These are phyloP conservation scores for Rhynchospora breviuscula DNA, from an alignment of 176 grass and related monocot genomes.

Conservation along the genomic window DNA sequence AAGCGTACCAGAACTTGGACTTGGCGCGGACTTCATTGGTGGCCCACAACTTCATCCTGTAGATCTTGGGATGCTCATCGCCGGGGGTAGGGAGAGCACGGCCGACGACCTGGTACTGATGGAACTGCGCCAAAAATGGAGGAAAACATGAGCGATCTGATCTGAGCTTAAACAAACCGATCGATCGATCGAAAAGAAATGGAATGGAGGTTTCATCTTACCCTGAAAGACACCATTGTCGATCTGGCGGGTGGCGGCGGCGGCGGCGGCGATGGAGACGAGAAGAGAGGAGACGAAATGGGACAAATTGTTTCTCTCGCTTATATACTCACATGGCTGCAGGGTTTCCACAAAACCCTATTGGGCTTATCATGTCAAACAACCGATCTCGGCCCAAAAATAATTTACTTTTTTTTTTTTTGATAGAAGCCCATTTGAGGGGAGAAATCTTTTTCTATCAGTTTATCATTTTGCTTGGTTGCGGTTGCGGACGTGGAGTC, in stretches of 20 bases:
- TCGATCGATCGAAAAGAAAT: not conserved
- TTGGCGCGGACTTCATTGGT: slow-evolving; percentile 96
- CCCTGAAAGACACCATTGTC: slow-evolving; percentile 74
- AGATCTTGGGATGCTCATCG: slow-evolving; percentile 94
- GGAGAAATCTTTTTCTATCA: too few relatives aligned
- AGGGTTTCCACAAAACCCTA: not conserved
- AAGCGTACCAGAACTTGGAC: slow-evolving; percentile 75
- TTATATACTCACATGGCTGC: not conserved
- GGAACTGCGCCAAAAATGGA: slow-evolving; percentile 50
- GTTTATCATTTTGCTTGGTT: too few relatives aligned
- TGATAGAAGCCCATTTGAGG: too few relatives aligned
- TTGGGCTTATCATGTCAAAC: not conserved
- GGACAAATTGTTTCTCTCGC: too few relatives aligned
- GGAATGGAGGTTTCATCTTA: slow-evolving; percentile 20
- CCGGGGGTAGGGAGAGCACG: slow-evolving; percentile 61
- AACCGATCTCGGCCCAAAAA: too few relatives aligned
- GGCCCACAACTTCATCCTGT: slow-evolving; percentile 96
- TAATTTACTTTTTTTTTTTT: too few relatives aligned
- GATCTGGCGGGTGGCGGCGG: not conserved
- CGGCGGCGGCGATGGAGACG: slow-evolving; percentile 11
- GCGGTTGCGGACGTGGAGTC: too few relatives aligned
- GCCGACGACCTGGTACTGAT: slow-evolving; percentile 99
- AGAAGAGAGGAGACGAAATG: not conserved
- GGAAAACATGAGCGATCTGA: not conserved
- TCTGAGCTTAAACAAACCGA: not conserved